Evolutionary conservation across 805 yeast species (phyloP), one percentile per base, ranked within the genome.

Genomic region (Hanseniaspora lachancei): DNA sequence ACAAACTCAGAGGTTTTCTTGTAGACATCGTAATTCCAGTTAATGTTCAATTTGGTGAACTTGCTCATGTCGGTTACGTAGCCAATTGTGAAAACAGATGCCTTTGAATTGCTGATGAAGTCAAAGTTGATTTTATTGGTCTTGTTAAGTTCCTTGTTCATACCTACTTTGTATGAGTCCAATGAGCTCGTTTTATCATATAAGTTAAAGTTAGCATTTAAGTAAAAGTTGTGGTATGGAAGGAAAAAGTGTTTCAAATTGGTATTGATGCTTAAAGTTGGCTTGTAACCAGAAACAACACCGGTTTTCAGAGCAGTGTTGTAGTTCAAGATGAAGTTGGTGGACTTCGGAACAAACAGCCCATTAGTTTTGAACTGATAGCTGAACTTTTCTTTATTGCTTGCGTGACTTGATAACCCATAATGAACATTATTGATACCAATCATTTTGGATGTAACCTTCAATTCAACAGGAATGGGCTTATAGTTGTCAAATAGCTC

Each of bases 391-490:
- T 44, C 29, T 27, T 36, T 43, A 20, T 51, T 24, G 20, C 44
- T 35, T 24, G 55, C 55, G 5, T 40, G 21, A 29, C 49, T 44
- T 13, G 49, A 43, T 20, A 51, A 18, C 1, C 38, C 36, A 12
- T 24, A 24, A 8, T 27, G 24, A 18, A 47, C 7, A 21, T n/a
- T 43, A 3, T 44, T 34, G 12, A 51, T 43, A 9, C 27, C 32
- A n/a, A 35, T 42, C 36, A 51, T n/a, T 15, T 24, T 44, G 3
- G 55, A 51, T 20, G 39, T 43, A 7, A 51, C 27, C 16, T 51
- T 44, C 29, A 51, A n/a, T 23, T 43, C 55, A 44, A 51, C 55
- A 23, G 55, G 55, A 27, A 51, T 51, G 6, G 55, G 55, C 38
- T 44, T 51, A 18, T 44, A 24, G 29, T 27, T 35, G 29, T 43